Evolutionary conservation across 495 filamentous ascomycete genomes (phyloP).

Genomic region (Annulohypoxylon maeteangense): DNA sequence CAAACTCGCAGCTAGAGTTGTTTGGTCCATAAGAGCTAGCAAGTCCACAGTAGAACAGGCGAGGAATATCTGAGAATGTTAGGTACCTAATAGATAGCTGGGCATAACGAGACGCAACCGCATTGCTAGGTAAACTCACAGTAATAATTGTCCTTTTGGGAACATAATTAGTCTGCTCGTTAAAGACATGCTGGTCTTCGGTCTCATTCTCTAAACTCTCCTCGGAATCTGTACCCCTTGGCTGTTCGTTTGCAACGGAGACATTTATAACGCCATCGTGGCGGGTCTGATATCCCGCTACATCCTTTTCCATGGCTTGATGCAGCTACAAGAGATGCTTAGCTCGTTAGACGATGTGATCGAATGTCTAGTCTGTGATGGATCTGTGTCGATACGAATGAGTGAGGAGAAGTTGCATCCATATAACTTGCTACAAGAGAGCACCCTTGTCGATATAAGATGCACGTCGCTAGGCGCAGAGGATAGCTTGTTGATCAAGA

Average conservation of each 20-base stretch:
- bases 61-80: constrained; percentile 58
- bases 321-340: neutral
- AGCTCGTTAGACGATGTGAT: neutral
- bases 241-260: neutral
- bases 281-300: constrained; percentile 5
- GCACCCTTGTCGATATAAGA: constrained; percentile 1
- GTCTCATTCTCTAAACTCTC: constrained; percentile 20
- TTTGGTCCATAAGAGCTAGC: constrained; percentile 66
- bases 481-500: neutral
- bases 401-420: constrained; percentile 1
- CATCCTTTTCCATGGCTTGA: constrained; percentile 27
- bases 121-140: constrained; percentile 42
- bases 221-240: constrained; percentile 1
- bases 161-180: constrained; percentile 67
- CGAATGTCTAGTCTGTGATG: neutral
- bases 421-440: constrained; percentile 17
- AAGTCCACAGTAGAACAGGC: constrained; percentile 67
- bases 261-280: constrained; percentile 7
- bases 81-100: too few species aligned
- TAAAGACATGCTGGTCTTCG: constrained; percentile 52
- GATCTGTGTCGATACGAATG: neutral
- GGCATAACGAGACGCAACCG: neutral
- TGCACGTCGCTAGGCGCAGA: neutral
- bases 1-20: constrained; percentile 62
- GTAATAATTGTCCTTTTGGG: constrained; percentile 62